Base-by-base conservation (phyloP, 768 basidiomycete genomes). In the Kwoniella dendrophila region DNA sequence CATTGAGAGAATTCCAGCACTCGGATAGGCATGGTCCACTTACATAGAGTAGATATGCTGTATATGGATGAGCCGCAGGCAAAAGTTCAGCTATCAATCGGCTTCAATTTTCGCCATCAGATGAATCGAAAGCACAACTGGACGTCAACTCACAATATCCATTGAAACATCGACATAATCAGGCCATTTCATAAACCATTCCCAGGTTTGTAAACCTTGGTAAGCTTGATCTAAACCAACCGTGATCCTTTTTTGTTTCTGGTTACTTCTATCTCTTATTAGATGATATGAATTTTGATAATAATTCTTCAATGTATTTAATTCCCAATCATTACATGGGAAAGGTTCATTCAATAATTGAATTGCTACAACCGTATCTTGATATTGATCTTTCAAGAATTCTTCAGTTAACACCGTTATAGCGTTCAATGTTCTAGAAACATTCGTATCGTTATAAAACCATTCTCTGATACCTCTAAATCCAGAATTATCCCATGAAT, bases 401-500 rank as follows among this genome's bases (percentile, higher is more conserved):
- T 78, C 77, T 18, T 53, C 22, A 2, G 69, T 66, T 38, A 78
- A 66, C n/a, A 67, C 62, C 2, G 64, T 30, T 1, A 78, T 60
- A 0, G 74, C 75, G 3, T 59, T 38, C 16, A 77, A 56, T n/a
- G 75, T 71, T 2, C 77, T 70, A 12, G 60, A 43, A 26, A 69
- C 53, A 49, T 76, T 75, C 36, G 73, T 70, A 16, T 59, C 30
- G 64, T 72, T 72, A 43, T 34, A 50, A 64, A 78, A 78, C 73
- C 75, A 78, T 51, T 69, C 62, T 12, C 70, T 61, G 11, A 66
- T 52, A 18, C 67, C 68, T 20, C 71, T 63, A 2, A 66, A 27
- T 8, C 77, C 77, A 62, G 73, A 75, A 49, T 78, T 78, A 59
- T 78, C 77, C 53, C 76, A 78, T 22, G 72, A 73, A 45, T 78